Conservation (phyloP, 345 rosid species). For the Eucalyptus decipiens region DNA sequence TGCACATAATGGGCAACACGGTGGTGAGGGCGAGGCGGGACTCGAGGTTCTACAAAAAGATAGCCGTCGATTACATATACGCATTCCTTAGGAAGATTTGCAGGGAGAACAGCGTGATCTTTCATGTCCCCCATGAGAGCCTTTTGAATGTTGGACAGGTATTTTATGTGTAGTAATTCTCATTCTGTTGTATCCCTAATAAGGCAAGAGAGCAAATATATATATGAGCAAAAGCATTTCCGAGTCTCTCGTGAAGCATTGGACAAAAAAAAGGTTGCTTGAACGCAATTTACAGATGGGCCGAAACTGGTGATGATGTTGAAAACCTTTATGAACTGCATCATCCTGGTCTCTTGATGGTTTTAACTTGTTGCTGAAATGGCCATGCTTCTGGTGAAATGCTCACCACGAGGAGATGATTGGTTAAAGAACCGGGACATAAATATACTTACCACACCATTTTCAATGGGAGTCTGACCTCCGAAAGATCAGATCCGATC, state of each 20-base stretch:
- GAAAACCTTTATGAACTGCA: not conserved
- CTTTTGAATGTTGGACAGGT: slow-evolving; percentile 16
- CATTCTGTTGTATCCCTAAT: not conserved
- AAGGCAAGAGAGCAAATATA: not conserved
- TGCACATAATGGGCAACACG: slow-evolving; percentile 12
- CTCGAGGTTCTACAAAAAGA: slow-evolving; percentile 2
- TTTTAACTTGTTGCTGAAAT: not conserved
- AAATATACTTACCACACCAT: not conserved
- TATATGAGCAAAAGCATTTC: not conserved
- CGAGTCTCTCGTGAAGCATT: not conserved
- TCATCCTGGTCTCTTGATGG: not conserved
- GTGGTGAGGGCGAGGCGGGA: slow-evolving; percentile 5
- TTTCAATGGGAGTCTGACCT: not conserved
- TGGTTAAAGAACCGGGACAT: not conserved
- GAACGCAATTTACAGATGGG: not conserved
- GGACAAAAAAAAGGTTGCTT: not conserved
- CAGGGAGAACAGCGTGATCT: slow-evolving; percentile 5
- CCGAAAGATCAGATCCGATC: not conserved
- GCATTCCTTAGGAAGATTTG: slow-evolving; percentile 10
- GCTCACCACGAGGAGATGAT: not conserved
- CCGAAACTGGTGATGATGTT: not conserved
- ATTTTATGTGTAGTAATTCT: not conserved
- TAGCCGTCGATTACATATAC: slow-evolving; percentile 6
- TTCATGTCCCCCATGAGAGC: slow-evolving; percentile 7
- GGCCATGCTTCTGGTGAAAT: not conserved